Evolutionary conservation across 2,329 filamentous ascomycete species (phyloP), one percentile per base, ranked within the genome.

Genomic region (Penicillium decumbens): DNA sequence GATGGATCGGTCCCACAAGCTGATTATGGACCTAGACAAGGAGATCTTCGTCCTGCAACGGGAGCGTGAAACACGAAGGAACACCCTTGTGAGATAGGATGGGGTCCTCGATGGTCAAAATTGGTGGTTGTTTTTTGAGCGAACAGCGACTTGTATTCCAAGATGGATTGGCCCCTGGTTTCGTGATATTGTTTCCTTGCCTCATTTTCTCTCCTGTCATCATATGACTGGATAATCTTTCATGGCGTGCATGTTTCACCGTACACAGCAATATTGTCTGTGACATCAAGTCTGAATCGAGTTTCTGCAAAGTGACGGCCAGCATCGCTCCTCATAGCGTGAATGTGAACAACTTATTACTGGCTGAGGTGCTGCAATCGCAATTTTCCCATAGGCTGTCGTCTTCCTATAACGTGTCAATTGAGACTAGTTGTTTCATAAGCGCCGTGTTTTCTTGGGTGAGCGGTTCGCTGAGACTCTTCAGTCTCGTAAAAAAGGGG

Each of bases 1-100:
- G 18, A 82, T 83, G 63, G 80, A 81, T 53, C 87, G 87, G 70
- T 82, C 86, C 45, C 77, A 77, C 55, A 85, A 86, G 44, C 84
- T 87, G 46, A 87, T 95, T 66, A 81, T 84, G 67, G 80, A 82
- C 57, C 82, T 91, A 51, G 77, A 85, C 57, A 72, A 74, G 46
- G 88, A 91, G 61, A 88, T 92, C 68, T 67, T 72, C 40, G 80
- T 84, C 49, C 79, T 95, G 55, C 65, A 77, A 55, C 73, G 70
- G 51, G 85, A 90, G 69, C 74, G 74, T 42, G 67, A 72, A 28
- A 65, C 68, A 53, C 67, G 68, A 62, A 62, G 66, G 47, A 56
- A 60, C 58, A 56, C 61, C 63, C 56, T 62, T 40, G 45, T 61
- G 44, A 62, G 62, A 53, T 58, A 57, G 46, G 37, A 42, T 32